Conservation (phyloP, 2,329 filamentous ascomycete genomes). For the Orbilia oligospora region DNA sequence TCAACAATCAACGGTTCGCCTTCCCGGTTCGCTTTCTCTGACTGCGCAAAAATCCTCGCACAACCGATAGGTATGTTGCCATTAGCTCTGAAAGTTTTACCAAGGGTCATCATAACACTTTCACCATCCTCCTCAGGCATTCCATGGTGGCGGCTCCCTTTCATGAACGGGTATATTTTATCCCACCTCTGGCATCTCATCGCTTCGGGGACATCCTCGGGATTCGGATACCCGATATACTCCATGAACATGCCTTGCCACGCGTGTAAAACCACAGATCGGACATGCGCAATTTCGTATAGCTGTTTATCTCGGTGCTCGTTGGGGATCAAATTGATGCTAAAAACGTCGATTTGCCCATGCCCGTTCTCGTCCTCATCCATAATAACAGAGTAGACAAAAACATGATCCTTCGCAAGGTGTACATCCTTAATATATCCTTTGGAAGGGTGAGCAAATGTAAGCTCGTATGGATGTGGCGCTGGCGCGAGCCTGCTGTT, state of each 20-base stretch:
- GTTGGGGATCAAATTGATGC: conserved; percentile 51
- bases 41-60: conserved; percentile 42
- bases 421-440: conserved; percentile 60
- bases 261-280: conserved; percentile 42
- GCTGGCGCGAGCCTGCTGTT: background rate
- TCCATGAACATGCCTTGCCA: conserved; percentile 60
- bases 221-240: conserved; percentile 47
- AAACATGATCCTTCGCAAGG: conserved; percentile 53
- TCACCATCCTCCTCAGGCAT: conserved; percentile 53
- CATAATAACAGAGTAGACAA: conserved; percentile 46
- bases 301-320: conserved; percentile 47
- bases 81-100: conserved; percentile 57
- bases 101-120: conserved; percentile 55
- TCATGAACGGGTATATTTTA: conserved; percentile 59
- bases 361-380: conserved; percentile 42
- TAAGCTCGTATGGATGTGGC: conserved; percentile 51
- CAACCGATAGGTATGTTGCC: conserved; percentile 55
- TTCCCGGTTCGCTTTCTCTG: conserved; percentile 12
- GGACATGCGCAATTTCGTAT: conserved; percentile 54
- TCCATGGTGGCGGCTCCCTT: conserved; percentile 43
- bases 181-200: conserved; percentile 59
- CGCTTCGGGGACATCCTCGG: conserved; percentile 37
- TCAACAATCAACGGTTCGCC: conserved; percentile 34
- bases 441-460: conserved; percentile 46
- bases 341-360: conserved; percentile 52